These are phyloP conservation scores for Debaryomycetaceae sp. DNA, from an alignment of 1,139 yeast genomes.

Conservation along the genomic window DNA sequence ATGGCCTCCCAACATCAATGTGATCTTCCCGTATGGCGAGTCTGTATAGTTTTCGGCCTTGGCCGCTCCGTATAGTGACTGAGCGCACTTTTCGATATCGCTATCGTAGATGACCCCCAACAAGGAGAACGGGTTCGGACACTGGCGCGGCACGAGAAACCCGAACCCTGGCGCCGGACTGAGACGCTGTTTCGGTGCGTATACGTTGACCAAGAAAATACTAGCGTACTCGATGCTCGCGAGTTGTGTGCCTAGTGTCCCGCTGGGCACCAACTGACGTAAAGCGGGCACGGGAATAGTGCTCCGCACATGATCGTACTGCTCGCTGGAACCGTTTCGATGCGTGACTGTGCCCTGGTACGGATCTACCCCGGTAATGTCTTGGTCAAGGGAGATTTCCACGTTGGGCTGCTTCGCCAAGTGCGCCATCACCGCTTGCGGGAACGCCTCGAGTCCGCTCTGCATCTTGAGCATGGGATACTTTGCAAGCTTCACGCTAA, in stretches of 20 bases:
- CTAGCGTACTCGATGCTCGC: slow-evolving; percentile 34
- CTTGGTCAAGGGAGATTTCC: slow-evolving; percentile 16
- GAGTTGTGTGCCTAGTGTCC: slow-evolving; percentile 2
- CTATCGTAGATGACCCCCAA: slow-evolving; percentile 90
- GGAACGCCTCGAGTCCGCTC: slow-evolving; percentile 45
- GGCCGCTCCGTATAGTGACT: slow-evolving; percentile 2
- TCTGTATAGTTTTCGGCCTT: not conserved
- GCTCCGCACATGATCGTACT: slow-evolving; percentile 45
- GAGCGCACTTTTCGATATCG: slow-evolving; percentile 49
- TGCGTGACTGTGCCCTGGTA: slow-evolving; percentile 1
- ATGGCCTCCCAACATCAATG: slow-evolving; percentile 89
- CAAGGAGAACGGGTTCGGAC: slow-evolving; percentile 39
- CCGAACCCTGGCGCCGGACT: slow-evolving; percentile 71
- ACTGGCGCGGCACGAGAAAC: slow-evolving; percentile 60
- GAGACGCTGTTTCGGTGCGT: slow-evolving; percentile 15
- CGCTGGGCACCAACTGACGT: slow-evolving; percentile 8
- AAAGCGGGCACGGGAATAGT: slow-evolving; percentile 38
- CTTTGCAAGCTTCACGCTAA: slow-evolving; percentile 25
- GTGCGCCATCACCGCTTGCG: slow-evolving; percentile 26
- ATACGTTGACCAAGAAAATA: slow-evolving; percentile 53
- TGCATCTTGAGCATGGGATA: slow-evolving; percentile 44
- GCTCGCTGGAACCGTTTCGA: slow-evolving; percentile 8
- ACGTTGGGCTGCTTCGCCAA: slow-evolving; percentile 31
- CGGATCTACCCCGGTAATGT: slow-evolving; percentile 5
- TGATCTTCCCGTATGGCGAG: slow-evolving; percentile 48